Evolutionary conservation across 768 basidiomycete genomes (phyloP), one percentile per base, ranked within the genome.

Genomic region (Lactifluus hygrophoroides): DNA sequence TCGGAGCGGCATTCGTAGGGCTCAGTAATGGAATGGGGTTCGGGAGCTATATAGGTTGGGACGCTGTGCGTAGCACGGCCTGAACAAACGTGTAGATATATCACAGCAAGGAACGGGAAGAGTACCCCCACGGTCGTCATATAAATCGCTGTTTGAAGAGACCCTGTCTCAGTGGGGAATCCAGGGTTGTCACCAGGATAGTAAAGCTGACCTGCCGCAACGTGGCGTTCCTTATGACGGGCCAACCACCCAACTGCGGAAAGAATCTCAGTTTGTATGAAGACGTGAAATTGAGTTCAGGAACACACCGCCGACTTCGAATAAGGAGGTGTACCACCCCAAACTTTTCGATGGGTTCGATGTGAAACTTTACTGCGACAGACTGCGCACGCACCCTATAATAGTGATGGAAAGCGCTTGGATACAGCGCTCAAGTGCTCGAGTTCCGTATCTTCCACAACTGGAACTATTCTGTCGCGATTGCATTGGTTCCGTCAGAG

Each of bases 41-140:
- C 68, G 43, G 68, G 71, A 66, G 54, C 73, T 71, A 50, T 65
- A 45, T 65, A 62, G 32, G 46, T 17, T 17, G 65, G 65, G 34
- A 66, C 54, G 27, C 60, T 62, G 27, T 66, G 65, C 6, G 57
- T 65, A 5, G 63, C 30, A 17, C 61, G 56, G 38, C 51, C 46
- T 21, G 51, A 55, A 52, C 65, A 65, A 23, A 50, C 42, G 27
- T 62, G 47, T 30, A 59, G 40, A 54, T 58, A 56, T 17, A 60
- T 21, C 17, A 34, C 11, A 3, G 48, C 46, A 42, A 64, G 54
- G 43, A 50, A 32, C 7, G 54, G 64, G 38, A 63, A 55, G 30
- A 58, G 49, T 10, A 27, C 23, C 28, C 54, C 52, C 37, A 56
- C 23, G 2, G 19, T 38, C 44, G 42, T 19, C 49, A 63, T 48